Percentiles rank a stretch among this genome's conserved stretches.
Evolutionary conservation across 176 grass and related monocot species (phyloP).

Genomic region (Zea luxurians): DNA sequence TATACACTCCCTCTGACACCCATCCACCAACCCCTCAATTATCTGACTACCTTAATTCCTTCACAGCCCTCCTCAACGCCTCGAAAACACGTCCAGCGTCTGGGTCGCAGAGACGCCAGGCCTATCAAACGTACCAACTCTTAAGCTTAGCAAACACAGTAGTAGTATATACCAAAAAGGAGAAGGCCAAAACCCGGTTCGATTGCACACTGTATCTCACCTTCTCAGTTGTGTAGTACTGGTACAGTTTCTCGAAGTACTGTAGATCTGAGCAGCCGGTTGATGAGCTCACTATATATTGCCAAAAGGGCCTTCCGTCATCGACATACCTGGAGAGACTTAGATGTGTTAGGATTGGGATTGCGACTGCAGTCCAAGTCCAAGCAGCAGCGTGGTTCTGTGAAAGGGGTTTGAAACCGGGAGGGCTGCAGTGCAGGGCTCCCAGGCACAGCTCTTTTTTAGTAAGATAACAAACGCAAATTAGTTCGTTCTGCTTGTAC

Average conservation of each 20-base stretch:
- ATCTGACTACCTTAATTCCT: too few species aligned
- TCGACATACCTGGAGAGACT: constrained; percentile 75
- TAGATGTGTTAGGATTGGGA: constrained; percentile 5
- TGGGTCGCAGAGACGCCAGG: constrained; percentile 88
- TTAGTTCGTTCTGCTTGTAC: constrained; percentile 7
- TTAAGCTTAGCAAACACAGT: constrained; percentile 24
- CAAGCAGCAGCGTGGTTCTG: constrained; percentile 1
- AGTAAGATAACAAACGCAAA: constrained; percentile 13
- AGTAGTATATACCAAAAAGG: constrained; percentile 2
- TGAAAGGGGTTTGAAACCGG: background rate
- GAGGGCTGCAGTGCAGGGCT: constrained; percentile 3
- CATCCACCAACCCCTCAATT: too few species aligned
- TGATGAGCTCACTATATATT: constrained; percentile 83
- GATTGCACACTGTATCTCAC: constrained; percentile 36
- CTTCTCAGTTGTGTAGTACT: constrained; percentile 91
- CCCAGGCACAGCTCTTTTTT: background rate
- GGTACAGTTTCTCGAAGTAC: constrained; percentile 96
- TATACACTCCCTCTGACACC: too few species aligned
- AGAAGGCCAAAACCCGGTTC: background rate
- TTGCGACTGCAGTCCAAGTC: constrained; percentile 9
- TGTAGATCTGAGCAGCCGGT: constrained; percentile 84
- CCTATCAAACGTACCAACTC: constrained; percentile 51
- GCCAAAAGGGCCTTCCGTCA: constrained; percentile 95
- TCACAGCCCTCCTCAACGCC: constrained; percentile 77
- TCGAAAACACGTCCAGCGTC: constrained; percentile 76